These are phyloP conservation scores for Phaffia australis DNA, from an alignment of 768 basidiomycete genomes.

Conservation along the genomic window DNA sequence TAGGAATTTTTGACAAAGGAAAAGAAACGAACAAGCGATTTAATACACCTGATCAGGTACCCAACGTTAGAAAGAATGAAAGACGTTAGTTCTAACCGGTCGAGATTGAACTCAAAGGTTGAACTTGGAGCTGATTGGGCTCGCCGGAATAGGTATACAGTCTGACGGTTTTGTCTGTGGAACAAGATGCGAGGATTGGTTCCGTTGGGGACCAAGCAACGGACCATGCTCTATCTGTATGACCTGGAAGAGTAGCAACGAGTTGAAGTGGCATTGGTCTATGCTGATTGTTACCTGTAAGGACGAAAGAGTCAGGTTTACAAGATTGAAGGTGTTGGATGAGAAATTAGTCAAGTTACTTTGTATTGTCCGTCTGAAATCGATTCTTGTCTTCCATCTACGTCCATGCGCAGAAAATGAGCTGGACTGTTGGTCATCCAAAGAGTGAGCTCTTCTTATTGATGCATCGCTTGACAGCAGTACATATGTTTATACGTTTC, in stretches of 20 bases:
- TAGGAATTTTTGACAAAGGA: not conserved
- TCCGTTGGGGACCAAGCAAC: slow-evolving; percentile 78
- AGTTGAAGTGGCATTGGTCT: no score
- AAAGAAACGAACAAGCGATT: not conserved
- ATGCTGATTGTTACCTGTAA: no score
- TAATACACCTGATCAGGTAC: not conserved
- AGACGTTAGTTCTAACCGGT: slow-evolving; percentile 14
- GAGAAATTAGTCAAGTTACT: no score
- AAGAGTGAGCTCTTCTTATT: not conserved
- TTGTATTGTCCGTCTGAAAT: no score
- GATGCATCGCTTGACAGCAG: no score
- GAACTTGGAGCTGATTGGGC: not conserved
- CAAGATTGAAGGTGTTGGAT: no score
- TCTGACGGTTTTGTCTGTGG: slow-evolving; percentile 82
- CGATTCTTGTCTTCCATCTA: not conserved
- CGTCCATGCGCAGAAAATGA: not conserved
- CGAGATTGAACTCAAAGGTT: slow-evolving; percentile 11
- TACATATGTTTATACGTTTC: no score
- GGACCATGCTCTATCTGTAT: slow-evolving; percentile 77
- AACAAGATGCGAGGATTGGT: slow-evolving; percentile 80
- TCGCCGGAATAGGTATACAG: slow-evolving; percentile 54
- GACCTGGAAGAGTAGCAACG: slow-evolving; percentile 34
- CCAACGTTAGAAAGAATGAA: not conserved
- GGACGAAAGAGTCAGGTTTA: no score
- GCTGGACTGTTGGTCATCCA: not conserved